Evolutionary conservation across 768 basidiomycete species (phyloP), one percentile per base, ranked within the genome.

Genomic region (Strobilomyces echinocephalus): DNA sequence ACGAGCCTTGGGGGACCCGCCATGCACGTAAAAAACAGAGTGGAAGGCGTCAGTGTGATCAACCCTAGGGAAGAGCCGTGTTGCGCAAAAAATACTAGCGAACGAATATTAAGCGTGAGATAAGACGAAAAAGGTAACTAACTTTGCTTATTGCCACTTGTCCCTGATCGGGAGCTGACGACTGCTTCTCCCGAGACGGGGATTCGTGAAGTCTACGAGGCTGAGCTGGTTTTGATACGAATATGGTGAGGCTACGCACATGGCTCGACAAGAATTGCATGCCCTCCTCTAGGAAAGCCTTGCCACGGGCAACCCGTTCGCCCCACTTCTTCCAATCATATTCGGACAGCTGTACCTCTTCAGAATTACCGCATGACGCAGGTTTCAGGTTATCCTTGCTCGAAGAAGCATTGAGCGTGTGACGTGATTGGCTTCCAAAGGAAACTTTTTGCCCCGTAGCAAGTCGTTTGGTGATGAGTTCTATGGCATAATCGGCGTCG

Each of bases 401-500:
- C 10, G 51, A 16, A 53, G 55, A 55, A 43, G 51, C 61, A 43
- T 47, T 60, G 35, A 53, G 54, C 48, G 40, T 31, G 54, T 40
- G 52, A 62, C 55, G 52, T 44, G 60, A 44, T 31, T 54, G 60
- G 24, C 55, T 67, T 34, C 63, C 47, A 9, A 44, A 57, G 39
- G 59, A 60, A 11, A 69, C 58, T 5, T 76, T 73, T 46, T 83
- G 70, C 7, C 85, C 85, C 18, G 74, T 69, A 33, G 79, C 76
- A 5, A 85, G 74, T 8, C 85, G 79, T 52, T 76, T 73, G 4
- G 84, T 77, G 16, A 87, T 85, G 11, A 87, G 63, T 35, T 84
- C 76, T 81, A 87, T 86, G 2, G 86, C 84, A 60, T 84, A 83
- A 45, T 87, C 83, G 4, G 80, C 76, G 58, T 88, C 84, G 4